Evolutionary conservation across 192 early-diverging fungal species (phyloP), one percentile per base, ranked within the genome.

Genomic region (Coemansia sp.): DNA sequence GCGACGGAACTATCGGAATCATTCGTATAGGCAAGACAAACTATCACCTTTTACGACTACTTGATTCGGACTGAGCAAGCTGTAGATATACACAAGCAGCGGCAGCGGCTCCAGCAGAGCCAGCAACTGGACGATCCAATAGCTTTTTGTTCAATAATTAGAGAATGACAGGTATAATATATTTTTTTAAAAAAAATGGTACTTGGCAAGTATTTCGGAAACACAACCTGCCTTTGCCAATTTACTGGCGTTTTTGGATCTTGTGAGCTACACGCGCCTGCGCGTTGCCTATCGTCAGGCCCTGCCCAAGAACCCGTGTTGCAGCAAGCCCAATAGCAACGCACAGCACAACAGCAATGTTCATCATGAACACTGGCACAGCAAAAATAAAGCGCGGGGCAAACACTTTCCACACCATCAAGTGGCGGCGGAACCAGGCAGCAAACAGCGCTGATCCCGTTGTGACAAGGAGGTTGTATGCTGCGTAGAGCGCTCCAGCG

Each of bases 391-490:
- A 94, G 64, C 94, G 84, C 1, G 96, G 95, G 10, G 92, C 94
- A 91, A 94, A 98, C 9, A 96, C 86, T 62, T 93, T 94, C 96
- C 95, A 98, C n/a, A 94, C 92, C 96, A 96, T 96, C 63, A 96
- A 83, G 74, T 98, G 95, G 1, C 96, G 81, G 46, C 92, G 74
- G 71, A 93, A 91, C 66, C 79, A 73, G 10, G 86, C 90, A 0
- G 89, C 91, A 37, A 84, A 83, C 33, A 85, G 70, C 29, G 88
- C 86, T 13, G 84, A 64, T 30, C 72, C 75, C 1, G 69, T 65
- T 48, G 85, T 45, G 4, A 84, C 59, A 46, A 84, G 21, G 40
- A 76, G 64, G 58, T 86, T 65, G 62, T 84, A 83, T 51, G 79
- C 77, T 52, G 70, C 73, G 74, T 86, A 85, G 46, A 79, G 63